Conservation (phyloP, 2,329 filamentous ascomycete species). For the Fusarium irregulare region DNA sequence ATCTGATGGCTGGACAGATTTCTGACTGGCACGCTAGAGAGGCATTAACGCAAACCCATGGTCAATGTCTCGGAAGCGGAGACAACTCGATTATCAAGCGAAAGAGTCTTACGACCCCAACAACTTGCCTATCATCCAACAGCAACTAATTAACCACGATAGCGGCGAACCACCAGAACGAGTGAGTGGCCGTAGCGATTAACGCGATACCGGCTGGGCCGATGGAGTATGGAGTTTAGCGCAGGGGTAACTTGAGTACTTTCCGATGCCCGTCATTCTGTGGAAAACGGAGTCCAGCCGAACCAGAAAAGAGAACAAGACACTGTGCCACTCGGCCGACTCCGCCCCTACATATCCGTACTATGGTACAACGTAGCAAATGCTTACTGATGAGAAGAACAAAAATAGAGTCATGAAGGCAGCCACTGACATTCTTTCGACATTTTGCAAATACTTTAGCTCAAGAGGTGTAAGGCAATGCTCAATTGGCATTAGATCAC, state of each 20-base stretch:
- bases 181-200: constrained; percentile 22
- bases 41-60: constrained; percentile 20
- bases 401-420: constrained; percentile 11
- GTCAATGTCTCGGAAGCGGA: constrained; percentile 13
- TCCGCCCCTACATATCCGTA: constrained; percentile 22
- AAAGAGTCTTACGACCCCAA: constrained; percentile 12
- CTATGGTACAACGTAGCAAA: constrained; percentile 2
- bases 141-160: constrained; percentile 37
- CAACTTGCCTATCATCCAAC: constrained; percentile 8
- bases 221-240: constrained; percentile 35
- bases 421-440: constrained; percentile 12
- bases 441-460: not conserved
- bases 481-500: not conserved
- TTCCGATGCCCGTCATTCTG: constrained; percentile 30
- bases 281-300: constrained; percentile 24
- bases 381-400: constrained; percentile 26
- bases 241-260: constrained; percentile 34
- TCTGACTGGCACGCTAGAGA: constrained; percentile 16
- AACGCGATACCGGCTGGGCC: constrained; percentile 37
- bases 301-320: constrained; percentile 20
- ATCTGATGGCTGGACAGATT: not conserved
- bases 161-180: constrained; percentile 14
- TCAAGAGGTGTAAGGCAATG: not conserved
- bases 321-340: constrained; percentile 40
- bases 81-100: constrained; percentile 20